Evolutionary conservation across 495 filamentous ascomycete genomes (phyloP).

Genomic region (Cercophora newfieldiana): DNA sequence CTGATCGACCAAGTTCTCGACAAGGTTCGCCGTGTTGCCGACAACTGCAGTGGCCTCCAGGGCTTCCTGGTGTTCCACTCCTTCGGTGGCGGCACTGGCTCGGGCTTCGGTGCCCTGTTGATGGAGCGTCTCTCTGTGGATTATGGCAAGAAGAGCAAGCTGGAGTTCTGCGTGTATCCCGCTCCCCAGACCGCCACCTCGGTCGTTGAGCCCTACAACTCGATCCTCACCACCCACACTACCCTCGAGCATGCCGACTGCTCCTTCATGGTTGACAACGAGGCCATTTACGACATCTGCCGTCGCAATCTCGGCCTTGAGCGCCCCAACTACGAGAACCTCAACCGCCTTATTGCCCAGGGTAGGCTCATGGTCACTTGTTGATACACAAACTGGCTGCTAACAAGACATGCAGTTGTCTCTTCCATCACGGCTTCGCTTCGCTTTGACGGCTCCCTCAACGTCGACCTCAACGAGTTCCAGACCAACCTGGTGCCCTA

Average conservation of each 20-base stretch:
- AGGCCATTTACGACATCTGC: conserved; percentile 99
- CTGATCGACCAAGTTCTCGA: conserved; percentile 96
- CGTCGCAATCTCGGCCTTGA: conserved; percentile 94
- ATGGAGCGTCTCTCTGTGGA: conserved; percentile 98
- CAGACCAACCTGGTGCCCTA: conserved; percentile 99
- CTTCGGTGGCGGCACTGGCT: conserved; percentile 97
- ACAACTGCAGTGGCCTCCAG: conserved; percentile 96
- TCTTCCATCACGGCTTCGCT: conserved; percentile 98
- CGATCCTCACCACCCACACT: conserved; percentile 97
- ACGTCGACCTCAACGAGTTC: conserved; percentile 99
- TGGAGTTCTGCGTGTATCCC: conserved; percentile 98
- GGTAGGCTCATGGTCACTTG: conserved; percentile 45
- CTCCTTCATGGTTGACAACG: conserved; percentile 99
- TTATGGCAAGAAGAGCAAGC: conserved; percentile 99
- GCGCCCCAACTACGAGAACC: conserved; percentile 95
- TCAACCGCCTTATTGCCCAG: conserved; percentile 98
- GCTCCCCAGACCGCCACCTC: conserved; percentile 95
- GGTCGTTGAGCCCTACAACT: conserved; percentile 99
- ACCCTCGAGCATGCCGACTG: conserved; percentile 99
- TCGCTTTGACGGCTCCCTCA: conserved; percentile 97
- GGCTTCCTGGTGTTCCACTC: conserved; percentile 99
- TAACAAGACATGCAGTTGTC: conserved; percentile 63
- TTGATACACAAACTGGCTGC: conserved; percentile 1
- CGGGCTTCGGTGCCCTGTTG: conserved; percentile 94
- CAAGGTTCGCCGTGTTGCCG: conserved; percentile 91